Evolutionary conservation across 352 stramenopile genomes (phyloP).

Genomic region (Pythium folliculosum): DNA sequence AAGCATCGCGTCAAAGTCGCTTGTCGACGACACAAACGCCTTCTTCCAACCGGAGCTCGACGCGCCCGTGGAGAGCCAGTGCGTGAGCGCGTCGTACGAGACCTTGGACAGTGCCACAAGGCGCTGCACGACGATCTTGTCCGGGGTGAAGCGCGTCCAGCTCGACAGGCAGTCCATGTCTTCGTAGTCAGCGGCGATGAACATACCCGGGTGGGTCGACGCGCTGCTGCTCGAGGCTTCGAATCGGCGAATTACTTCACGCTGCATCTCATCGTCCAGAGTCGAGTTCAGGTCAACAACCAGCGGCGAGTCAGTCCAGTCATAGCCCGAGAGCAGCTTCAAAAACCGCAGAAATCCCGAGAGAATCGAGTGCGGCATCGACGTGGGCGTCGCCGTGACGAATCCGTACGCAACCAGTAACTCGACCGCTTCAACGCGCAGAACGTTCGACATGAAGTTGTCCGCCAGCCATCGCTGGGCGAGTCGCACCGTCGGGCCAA

Average conservation of each 20-base stretch:
- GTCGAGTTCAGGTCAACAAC: constrained; percentile 72
- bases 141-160: constrained; percentile 70
- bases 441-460: constrained; percentile 72
- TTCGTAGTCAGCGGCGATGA: constrained; percentile 80
- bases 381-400: constrained; percentile 45
- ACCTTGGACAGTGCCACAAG: constrained; percentile 59
- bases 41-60: constrained; percentile 64
- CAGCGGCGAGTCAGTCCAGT: constrained; percentile 76
- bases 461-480: constrained; percentile 79
- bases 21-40: constrained; percentile 52
- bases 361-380: constrained; percentile 69
- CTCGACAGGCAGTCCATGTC: constrained; percentile 78
- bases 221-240: constrained; percentile 65
- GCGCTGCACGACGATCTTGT: constrained; percentile 67
- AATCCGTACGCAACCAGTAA: constrained; percentile 81
- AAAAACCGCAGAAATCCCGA: constrained; percentile 83
- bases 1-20: constrained; percentile 69
- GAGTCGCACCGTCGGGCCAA: constrained; percentile 79
- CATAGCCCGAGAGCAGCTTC: constrained; percentile 65
- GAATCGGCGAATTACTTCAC: constrained; percentile 75
- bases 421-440: constrained; percentile 75
- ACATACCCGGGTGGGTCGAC: constrained; percentile 68
- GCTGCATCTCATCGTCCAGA: constrained; percentile 59
- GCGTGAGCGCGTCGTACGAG: constrained; percentile 55
- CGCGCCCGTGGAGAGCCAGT: constrained; percentile 60